Conservation (phyloP, 2,329 filamentous ascomycete genomes). For the Sporothrix brasiliensis region DNA sequence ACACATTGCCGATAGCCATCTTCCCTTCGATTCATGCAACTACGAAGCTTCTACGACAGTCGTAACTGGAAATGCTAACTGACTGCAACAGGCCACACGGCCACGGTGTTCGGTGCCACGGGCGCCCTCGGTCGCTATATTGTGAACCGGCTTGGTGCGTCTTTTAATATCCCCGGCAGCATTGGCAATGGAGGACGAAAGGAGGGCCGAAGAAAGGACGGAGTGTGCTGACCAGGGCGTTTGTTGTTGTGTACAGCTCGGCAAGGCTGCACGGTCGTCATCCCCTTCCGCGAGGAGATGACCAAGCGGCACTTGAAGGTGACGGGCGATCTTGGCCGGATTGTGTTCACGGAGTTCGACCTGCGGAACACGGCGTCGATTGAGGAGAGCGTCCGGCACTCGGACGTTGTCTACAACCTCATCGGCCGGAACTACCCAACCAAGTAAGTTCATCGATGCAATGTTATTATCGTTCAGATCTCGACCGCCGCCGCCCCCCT, state of each 20-base stretch:
- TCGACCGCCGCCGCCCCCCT: too few species aligned
- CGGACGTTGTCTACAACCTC: conserved; percentile 96
- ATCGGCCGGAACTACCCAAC: conserved; percentile 93
- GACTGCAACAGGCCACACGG: conserved; percentile 73
- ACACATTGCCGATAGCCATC: conserved; percentile 25
- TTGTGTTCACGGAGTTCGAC: conserved; percentile 93
- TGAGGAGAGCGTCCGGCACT: conserved; percentile 94
- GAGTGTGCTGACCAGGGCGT: neutral
- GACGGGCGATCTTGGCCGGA: conserved; percentile 86
- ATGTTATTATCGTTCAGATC: neutral
- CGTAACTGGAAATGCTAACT: conserved; percentile 1
- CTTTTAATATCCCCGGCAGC: conserved; percentile 15
- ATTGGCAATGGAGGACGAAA: neutral
- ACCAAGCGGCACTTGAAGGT: conserved; percentile 95
- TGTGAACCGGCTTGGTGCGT: conserved; percentile 82
- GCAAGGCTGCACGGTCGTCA: conserved; percentile 89
- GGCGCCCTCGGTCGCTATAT: conserved; percentile 96
- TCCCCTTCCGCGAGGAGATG: conserved; percentile 97
- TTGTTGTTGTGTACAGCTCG: conserved; percentile 61
- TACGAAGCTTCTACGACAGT: neutral
- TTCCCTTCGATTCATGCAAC: too few species aligned
- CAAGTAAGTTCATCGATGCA: conserved; percentile 64
- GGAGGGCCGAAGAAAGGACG: neutral
- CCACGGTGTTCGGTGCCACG: conserved; percentile 96
- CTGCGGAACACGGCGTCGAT: conserved; percentile 92